Percentiles rank a stretch among this genome's conserved stretches.
phyloP scores from a whole-genome alignment of 2,329 filamentous ascomycete species.

The Trichophyton mentagrophytes region DNA sequence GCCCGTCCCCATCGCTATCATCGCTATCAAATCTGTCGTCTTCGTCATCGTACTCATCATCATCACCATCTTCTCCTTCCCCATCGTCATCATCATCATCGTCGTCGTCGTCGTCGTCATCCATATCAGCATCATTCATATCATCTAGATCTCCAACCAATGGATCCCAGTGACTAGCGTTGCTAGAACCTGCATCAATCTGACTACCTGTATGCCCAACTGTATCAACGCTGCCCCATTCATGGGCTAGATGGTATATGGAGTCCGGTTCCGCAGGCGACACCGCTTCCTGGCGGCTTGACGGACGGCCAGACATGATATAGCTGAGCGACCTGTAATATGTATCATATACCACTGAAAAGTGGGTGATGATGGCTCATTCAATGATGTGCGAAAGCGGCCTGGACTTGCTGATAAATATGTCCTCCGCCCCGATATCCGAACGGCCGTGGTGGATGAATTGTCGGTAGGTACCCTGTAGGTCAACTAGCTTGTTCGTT shows the following conservation, averaged over 20 bases:
- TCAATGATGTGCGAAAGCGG: neutral
- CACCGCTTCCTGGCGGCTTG: conserved; percentile 1
- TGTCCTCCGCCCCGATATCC: neutral
- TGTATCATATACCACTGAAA: neutral
- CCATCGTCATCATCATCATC: conserved; percentile 11
- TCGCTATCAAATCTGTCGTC: conserved; percentile 13
- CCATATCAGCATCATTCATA: conserved; percentile 20
- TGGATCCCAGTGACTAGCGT: conserved; percentile 15
- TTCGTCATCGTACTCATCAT: conserved; percentile 22
- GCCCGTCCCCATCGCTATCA: conserved; percentile 13
- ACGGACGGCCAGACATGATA: neutral
- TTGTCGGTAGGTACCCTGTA: neutral
- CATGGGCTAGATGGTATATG: conserved; percentile 26
- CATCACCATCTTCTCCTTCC: conserved; percentile 18
- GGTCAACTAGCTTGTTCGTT: neutral
- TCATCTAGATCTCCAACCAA: neutral
- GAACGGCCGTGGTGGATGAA: neutral
- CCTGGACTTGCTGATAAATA: neutral
- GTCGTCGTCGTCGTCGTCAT: conserved; percentile 15
- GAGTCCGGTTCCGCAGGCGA: conserved; percentile 16
- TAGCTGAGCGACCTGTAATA: neutral
- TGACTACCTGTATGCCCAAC: conserved; percentile 3
- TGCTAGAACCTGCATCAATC: conserved; percentile 17
- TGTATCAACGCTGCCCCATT: conserved; percentile 23
- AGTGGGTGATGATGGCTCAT: too few relatives aligned